Base-by-base conservation (phyloP, 129 eudicot genomes). In the Apium graveolens region DNA sequence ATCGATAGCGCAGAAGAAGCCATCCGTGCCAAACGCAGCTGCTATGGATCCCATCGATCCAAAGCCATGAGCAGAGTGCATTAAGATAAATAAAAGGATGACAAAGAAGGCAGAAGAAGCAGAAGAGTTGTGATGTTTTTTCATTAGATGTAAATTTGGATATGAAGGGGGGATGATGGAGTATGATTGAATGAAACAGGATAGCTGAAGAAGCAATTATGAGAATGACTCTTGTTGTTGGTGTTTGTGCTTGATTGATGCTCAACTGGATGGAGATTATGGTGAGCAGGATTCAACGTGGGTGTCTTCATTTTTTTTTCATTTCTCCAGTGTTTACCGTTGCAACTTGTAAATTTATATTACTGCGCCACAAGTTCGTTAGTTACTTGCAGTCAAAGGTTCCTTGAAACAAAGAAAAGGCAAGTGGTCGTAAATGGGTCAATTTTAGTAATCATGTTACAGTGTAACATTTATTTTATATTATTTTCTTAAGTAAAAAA, bases 1-100 rank as follows among this genome's bases (percentile, higher is more conserved):
- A 44, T 95, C 99, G 70, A 95, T 95, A 82, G 99, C 99, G 43
- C 99, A 95, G 65, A 92, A 92, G 84, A 92, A 88, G 66, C 84
- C 86, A 38, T 78, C 73, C 37, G 78, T 84, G 7, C 97, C 97
- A 48, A 87, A 95, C 0, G 97, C 87, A 10, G 97, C 99, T 0
- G 99, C 84, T 34, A 95, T 92, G 48, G 99, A 94, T 38, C 97
- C 99, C 99, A 88, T 90, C 73, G 98, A 90, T 81, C 98, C 98
- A 66, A 91, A 88, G 41, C 94, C 98, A 84, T 78, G 77, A 37
- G 89, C 86, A 17, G 75, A 66, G 12, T 43, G 76, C 72, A 81
- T 13, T 32, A 78, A 73, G 73, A 55, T 26, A 29, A 76, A 76
- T 72, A 77, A 76, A 21, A 82, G 31, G 77, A 81, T 20, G 71